Base-by-base conservation (phyloP, 2,329 filamentous ascomycete genomes). In the Trichoderma cornu-damae region DNA sequence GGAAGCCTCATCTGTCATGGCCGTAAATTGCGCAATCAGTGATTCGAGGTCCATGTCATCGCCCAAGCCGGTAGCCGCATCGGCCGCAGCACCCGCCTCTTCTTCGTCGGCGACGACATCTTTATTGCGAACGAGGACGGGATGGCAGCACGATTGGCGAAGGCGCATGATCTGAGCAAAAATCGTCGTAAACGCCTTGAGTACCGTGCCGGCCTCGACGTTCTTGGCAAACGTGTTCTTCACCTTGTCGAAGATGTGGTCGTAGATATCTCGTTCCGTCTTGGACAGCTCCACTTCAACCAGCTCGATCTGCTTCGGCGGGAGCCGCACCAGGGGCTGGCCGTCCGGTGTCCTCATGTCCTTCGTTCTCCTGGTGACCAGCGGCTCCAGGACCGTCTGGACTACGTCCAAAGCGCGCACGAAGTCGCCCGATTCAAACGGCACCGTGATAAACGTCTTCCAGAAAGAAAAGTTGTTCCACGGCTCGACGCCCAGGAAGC, bases 391-490 rank as follows among this genome's bases (percentile, higher is more conserved):
- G 0, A 99, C 93, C 0, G 93, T 99, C 69, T 99, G 94, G 1
- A 99, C 94, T 2, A 99, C 94, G 68, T 97, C 94, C 6, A 99
- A 78, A 0, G 94, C 94, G 4, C 92, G 86, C 64, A 96, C 84
- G 68, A 96, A 96, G 61, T 99, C 89, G 63, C 94, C 94, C 0
- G 90, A 93, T 70, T 99, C 94, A 62, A 99, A 99, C 0, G 94
- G 94, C 1, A 96, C 87, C 0, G 94, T 99, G 67, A 99, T 97
- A 70, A 99, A 99, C 0, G 94, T 97, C 69, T 92, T 92, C 94
- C 94, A 99, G 74, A 96, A 99, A 0, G 92, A 96, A 71, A 99
- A 99, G 70, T 97, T 97, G 67, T 88, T 94, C 94, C 94, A 99
- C 0, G 94, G 94, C 69, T 97, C 93, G 3, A 99, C 94, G 57